Evolutionary conservation across 306 rosid genomes (phyloP).

Genomic region (Betula pendula): DNA sequence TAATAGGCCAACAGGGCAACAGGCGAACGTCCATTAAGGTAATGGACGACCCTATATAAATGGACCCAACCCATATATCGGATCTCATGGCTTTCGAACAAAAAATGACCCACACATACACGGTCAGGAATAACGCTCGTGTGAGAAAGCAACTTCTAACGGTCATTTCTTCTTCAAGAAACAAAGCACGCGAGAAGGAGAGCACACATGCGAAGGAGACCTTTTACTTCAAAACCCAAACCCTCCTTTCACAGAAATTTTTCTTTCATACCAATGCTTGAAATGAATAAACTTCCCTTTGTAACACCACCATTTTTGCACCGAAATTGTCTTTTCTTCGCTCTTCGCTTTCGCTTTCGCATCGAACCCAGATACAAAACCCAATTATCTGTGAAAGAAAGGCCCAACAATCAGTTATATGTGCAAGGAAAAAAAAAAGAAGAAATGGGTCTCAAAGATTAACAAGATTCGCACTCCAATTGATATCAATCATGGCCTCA

Average conservation of each 20-base stretch:
- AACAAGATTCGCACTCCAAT: slow-evolving; percentile 10
- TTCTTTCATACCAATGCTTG: not conserved
- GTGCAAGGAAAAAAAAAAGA: slow-evolving; percentile 20
- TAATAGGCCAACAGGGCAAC: too few species aligned
- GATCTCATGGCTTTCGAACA: too few species aligned
- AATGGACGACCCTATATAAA: too few species aligned
- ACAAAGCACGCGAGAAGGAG: not conserved
- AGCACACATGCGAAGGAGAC: slow-evolving; percentile 28
- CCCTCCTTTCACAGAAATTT: not conserved
- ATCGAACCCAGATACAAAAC: slow-evolving; percentile 3
- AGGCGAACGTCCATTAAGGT: too few species aligned
- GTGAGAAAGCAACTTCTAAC: too few species aligned
- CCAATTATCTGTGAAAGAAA: not conserved
- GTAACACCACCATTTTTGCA: not conserved
- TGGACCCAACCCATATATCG: too few species aligned
- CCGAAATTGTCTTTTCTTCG: slow-evolving; percentile 5
- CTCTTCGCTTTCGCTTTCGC: not conserved
- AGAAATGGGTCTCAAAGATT: slow-evolving; percentile 19
- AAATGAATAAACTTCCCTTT: slow-evolving; percentile 4
- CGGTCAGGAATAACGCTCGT: too few species aligned
- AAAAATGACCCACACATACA: too few species aligned
- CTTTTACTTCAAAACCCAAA: slow-evolving; percentile 15
- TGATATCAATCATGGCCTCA: slow-evolving; percentile 26
- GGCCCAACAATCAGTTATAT: not conserved
- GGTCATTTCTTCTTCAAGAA: not conserved